Percentiles rank a stretch among this genome's conserved stretches.
Evolutionary conservation across 2,329 filamentous ascomycete genomes (phyloP).

Genomic region (Aureobasidium sp.): DNA sequence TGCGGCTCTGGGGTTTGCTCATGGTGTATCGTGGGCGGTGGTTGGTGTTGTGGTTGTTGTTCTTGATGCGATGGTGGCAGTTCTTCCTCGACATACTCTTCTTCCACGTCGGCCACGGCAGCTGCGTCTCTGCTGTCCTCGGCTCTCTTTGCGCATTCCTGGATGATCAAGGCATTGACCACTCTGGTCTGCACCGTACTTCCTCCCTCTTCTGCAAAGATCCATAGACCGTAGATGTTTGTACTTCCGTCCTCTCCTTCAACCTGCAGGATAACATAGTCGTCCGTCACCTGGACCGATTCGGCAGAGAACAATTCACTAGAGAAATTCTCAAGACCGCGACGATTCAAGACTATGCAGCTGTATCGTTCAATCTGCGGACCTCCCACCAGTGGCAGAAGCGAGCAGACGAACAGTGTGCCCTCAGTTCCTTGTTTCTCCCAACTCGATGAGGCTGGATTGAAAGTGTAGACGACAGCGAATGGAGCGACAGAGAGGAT

Average conservation of each 20-base stretch:
- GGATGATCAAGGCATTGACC: slow-evolving; percentile 47
- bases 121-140: slow-evolving; percentile 40
- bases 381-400: slow-evolving; percentile 31
- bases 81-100: slow-evolving; percentile 16
- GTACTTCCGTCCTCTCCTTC: slow-evolving; percentile 28
- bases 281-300: slow-evolving; percentile 42
- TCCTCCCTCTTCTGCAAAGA: slow-evolving; percentile 52
- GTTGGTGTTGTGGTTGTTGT: slow-evolving; percentile 18
- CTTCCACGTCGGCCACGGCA: slow-evolving; percentile 26
- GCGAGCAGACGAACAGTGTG: slow-evolving; percentile 76
- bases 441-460: slow-evolving; percentile 58
- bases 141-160: slow-evolving; percentile 46
- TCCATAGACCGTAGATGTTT: slow-evolving; percentile 54
- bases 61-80: background rate
- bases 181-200: slow-evolving; percentile 43
- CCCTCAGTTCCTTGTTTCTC: slow-evolving; percentile 81
- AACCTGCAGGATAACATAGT: slow-evolving; percentile 52
- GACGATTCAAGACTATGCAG: slow-evolving; percentile 40
- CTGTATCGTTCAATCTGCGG: slow-evolving; percentile 31
- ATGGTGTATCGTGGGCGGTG: slow-evolving; percentile 9
- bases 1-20: slow-evolving; percentile 14
- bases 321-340: slow-evolving; percentile 41
- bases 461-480: slow-evolving; percentile 78
- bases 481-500: slow-evolving; percentile 79
- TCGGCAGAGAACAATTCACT: slow-evolving; percentile 35